Base-by-base conservation (phyloP, 306 rosid species). In the Dalbergia oliveri region DNA sequence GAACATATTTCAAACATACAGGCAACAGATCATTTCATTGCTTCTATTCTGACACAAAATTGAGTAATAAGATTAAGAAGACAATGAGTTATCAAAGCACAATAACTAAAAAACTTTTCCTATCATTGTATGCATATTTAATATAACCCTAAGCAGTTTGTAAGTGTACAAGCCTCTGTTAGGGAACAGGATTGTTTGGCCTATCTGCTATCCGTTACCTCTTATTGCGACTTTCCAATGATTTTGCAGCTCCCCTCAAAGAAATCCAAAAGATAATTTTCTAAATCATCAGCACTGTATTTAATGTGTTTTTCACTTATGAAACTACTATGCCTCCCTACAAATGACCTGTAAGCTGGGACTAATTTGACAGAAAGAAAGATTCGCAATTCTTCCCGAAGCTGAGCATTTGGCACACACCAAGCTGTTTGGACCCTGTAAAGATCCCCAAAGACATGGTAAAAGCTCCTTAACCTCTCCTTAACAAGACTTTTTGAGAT, bases 211-310 rank as follows among this genome's bases (percentile, higher is more conserved):
- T 50, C n/a, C 60, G 79, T 90, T 81, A 92, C 72, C 93, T 89
- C 79, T 93, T 85, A 83, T 59, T 41, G 72, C 89, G 81, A 80
- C 43, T 86, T 67, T 85, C 92, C 85, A 91, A 84, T 49, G 81
- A 84, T 87, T 92, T 91, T 35, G 82, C 89, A 45, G 97, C 86
- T 53, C 94, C 94, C 83, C 31, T 91, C 98, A 57, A 94, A 91
- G 84, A 94, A 91, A 86, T 92, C 93, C 84, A 92, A 66, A 78
- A 94, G 90, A 69, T 60, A 91, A 18, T 53, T 88, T 83, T 92
- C 90, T 64, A 94, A 72, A 88, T 94, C 98, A 84, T 89, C 97
- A 45, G 93, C 89, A 67, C 62, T 82, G 83, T 94, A 94, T 82
- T 83, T 92, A 57, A 92, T 87, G 79, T 64, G 66, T 81, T 73